Percentiles rank a stretch among this genome's conserved stretches.
Conservation (phyloP, 2,329 filamentous ascomycete genomes). For the Fusarium praegraminearum region DNA sequence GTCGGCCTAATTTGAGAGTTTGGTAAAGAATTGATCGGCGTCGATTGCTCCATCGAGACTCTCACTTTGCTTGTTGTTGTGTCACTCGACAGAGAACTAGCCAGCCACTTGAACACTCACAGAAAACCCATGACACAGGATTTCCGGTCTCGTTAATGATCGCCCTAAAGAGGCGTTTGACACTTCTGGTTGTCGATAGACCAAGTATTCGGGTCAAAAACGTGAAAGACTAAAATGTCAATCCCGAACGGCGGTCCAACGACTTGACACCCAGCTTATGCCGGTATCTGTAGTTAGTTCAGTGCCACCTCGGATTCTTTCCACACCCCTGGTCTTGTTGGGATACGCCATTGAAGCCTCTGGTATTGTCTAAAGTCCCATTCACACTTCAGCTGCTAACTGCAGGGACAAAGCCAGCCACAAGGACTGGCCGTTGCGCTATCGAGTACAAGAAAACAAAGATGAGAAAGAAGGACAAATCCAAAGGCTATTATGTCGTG, state of each 20-base stretch:
- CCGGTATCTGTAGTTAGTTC: neutral
- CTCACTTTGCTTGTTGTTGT: conserved; percentile 9
- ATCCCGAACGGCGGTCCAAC: conserved; percentile 6
- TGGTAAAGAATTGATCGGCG: conserved; percentile 6
- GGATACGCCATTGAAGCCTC: conserved; percentile 17
- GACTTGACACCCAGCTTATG: conserved; percentile 20
- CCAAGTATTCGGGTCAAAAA: neutral
- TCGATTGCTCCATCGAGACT: neutral
- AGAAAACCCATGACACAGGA: neutral
- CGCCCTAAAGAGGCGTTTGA: conserved; percentile 16
- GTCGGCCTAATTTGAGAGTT: neutral
- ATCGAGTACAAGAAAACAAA: neutral
- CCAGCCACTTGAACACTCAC: conserved; percentile 9
- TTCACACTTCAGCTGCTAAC: conserved; percentile 1
- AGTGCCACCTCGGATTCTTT: neutral
- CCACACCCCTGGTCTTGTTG: neutral
- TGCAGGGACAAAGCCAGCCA: conserved; percentile 28
- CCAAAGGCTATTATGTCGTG: conserved; percentile 1
- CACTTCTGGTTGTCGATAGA: conserved; percentile 16
- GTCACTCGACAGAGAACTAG: conserved; percentile 23
- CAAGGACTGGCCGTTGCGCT: conserved; percentile 27
- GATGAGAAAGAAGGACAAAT: neutral
- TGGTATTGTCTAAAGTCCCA: neutral
- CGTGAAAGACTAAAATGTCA: conserved; percentile 1
- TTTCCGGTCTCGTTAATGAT: conserved; percentile 21